phyloP scores from a whole-genome alignment of 2,329 filamentous ascomycete species.

The Xylaria sp. region DNA sequence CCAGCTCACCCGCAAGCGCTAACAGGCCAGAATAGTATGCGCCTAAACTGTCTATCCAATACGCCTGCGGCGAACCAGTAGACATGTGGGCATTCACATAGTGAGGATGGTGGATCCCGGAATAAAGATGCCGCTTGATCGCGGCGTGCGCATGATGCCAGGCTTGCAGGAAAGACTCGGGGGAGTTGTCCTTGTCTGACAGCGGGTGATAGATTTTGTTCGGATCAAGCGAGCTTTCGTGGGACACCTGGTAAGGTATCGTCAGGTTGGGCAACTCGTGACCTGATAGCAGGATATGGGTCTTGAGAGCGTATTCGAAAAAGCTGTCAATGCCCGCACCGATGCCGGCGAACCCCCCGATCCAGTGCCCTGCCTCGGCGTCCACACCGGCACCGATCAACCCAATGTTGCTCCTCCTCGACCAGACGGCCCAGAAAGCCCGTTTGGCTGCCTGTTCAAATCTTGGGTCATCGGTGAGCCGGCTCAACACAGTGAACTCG shows the following conservation, averaged over 20 bases:
- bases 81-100: slow-evolving; percentile 88
- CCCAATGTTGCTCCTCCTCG: slow-evolving; percentile 79
- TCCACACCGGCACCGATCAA: slow-evolving; percentile 91
- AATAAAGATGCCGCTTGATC: slow-evolving; percentile 90
- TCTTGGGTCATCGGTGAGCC: slow-evolving; percentile 81
- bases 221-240: slow-evolving; percentile 59
- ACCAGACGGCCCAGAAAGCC: slow-evolving; percentile 98
- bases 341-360: slow-evolving; percentile 86
- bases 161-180: slow-evolving; percentile 76
- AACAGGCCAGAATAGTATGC: slow-evolving; percentile 94
- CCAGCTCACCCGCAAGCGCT: slow-evolving; percentile 81
- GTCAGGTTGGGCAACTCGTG: slow-evolving; percentile 60
- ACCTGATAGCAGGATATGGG: slow-evolving; percentile 85
- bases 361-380: slow-evolving; percentile 88
- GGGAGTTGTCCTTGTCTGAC: slow-evolving; percentile 66
- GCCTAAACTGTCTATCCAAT: slow-evolving; percentile 95
- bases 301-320: slow-evolving; percentile 97
- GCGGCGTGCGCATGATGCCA: slow-evolving; percentile 87
- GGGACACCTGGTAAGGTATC: slow-evolving; percentile 43
- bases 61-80: slow-evolving; percentile 84
- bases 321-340: slow-evolving; percentile 97
- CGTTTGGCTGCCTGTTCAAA: slow-evolving; percentile 89
- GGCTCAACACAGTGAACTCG: slow-evolving; percentile 88
- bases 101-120: slow-evolving; percentile 82
- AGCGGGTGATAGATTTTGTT: slow-evolving; percentile 65